These are phyloP conservation scores for Cordia subcordata DNA, from an alignment of 257 asterid genomes.

Conservation along the genomic window DNA sequence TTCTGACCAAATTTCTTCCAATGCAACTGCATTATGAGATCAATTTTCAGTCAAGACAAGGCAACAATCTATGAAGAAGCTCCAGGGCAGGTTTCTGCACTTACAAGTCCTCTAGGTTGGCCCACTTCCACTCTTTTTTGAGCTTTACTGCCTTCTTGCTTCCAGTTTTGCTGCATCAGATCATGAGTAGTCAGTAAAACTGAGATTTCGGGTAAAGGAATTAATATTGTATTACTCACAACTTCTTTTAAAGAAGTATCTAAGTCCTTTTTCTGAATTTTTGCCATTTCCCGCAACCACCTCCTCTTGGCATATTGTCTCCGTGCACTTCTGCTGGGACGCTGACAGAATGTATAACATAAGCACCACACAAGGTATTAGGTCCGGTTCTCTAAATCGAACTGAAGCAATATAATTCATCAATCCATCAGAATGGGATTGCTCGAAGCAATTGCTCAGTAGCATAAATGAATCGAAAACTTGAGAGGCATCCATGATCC, in stretches of 20 bases:
- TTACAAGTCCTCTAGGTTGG: slow-evolving; percentile 71
- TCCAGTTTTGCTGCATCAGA: slow-evolving; percentile 60
- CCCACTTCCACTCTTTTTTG: slow-evolving; percentile 22
- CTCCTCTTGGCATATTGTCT: slow-evolving; percentile 55
- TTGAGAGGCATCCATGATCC: too few species aligned
- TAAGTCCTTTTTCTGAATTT: slow-evolving; percentile 56
- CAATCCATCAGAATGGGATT: too few species aligned
- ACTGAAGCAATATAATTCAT: too few species aligned
- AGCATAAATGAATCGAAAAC: too few species aligned
- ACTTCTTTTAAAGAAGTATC: slow-evolving; percentile 56
- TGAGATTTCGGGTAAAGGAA: background rate
- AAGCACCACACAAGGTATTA: background rate
- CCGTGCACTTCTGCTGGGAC: slow-evolving; percentile 81
- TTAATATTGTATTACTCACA: slow-evolving; percentile 31
- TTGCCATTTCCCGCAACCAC: slow-evolving; percentile 78
- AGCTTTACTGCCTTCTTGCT: slow-evolving; percentile 50
- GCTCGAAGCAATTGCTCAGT: too few species aligned
- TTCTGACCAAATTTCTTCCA: slow-evolving; percentile 55
- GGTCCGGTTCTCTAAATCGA: too few species aligned
- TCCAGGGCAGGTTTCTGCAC: slow-evolving; percentile 20
- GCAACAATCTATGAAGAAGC: background rate
- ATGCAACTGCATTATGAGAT: slow-evolving; percentile 43
- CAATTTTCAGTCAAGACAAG: background rate
- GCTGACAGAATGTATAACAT: slow-evolving; percentile 29
- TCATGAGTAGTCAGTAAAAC: slow-evolving; percentile 3